phyloP scores from a whole-genome alignment of 306 rosid species.

The Albizia julibrissin region DNA sequence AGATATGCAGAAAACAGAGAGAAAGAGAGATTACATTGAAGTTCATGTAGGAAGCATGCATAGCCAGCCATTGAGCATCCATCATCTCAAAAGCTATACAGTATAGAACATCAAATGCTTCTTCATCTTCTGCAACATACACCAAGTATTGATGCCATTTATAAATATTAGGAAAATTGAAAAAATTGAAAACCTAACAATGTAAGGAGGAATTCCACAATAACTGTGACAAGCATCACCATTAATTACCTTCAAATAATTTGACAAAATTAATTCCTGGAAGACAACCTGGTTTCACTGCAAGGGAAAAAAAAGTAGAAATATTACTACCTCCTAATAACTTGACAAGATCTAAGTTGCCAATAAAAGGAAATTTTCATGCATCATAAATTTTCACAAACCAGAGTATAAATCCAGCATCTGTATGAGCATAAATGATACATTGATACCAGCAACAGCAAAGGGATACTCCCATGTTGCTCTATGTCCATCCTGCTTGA shows the following conservation, averaged over 20 bases:
- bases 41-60: conserved; percentile 94
- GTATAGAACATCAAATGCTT: conserved; percentile 74
- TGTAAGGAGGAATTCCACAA: conserved; percentile 10
- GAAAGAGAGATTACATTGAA: conserved; percentile 68
- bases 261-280: conserved; percentile 80
- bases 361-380: conserved; percentile 9
- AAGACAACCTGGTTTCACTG: conserved; percentile 82
- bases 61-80: conserved; percentile 98
- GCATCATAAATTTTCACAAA: conserved; percentile 31
- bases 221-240: conserved; percentile 14
- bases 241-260: conserved; percentile 81
- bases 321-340: not conserved
- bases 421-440: conserved; percentile 85
- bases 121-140: conserved; percentile 71
- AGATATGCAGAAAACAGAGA: conserved; percentile 8
- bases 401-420: conserved; percentile 88
- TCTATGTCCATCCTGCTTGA: conserved; percentile 78
- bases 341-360: not conserved
- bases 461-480: conserved; percentile 98
- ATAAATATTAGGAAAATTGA: conserved; percentile 6
- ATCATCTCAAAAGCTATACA: conserved; percentile 90
- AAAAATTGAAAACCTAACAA: conserved; percentile 2
- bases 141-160: conserved; percentile 21
- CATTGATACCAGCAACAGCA: conserved; percentile 93
- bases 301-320: conserved; percentile 10